These are phyloP conservation scores for Patellaria atrata DNA, from an alignment of 495 filamentous ascomycete species.

Conservation along the genomic window DNA sequence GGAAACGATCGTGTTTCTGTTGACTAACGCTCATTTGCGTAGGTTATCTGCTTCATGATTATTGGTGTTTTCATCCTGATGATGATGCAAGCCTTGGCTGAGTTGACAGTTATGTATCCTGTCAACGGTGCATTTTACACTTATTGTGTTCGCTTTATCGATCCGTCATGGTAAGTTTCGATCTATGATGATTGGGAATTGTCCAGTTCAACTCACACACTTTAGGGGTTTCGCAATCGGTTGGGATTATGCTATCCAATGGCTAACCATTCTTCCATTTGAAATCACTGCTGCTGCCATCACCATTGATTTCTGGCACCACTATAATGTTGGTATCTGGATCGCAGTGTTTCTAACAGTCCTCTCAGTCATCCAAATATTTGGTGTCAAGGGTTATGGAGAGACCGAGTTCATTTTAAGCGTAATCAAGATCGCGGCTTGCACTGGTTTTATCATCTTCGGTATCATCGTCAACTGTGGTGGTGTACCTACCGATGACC, in stretches of 20 bases:
- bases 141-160: slow-evolving; percentile 41
- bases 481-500: slow-evolving; percentile 24
- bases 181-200: background rate
- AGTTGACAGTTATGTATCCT: slow-evolving; percentile 56
- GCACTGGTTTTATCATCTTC: slow-evolving; percentile 32
- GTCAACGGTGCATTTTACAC: slow-evolving; percentile 47
- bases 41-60: slow-evolving; percentile 36
- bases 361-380: slow-evolving; percentile 31
- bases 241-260: slow-evolving; percentile 36
- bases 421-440: slow-evolving; percentile 37
- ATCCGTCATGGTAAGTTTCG: slow-evolving; percentile 33
- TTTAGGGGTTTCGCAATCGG: slow-evolving; percentile 36
- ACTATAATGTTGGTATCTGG: slow-evolving; percentile 32
- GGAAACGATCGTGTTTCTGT: too few species aligned
- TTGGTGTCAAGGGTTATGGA: slow-evolving; percentile 38
- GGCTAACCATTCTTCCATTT: slow-evolving; percentile 33
- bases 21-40: slow-evolving; percentile 12
- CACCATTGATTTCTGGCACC: slow-evolving; percentile 45
- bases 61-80: slow-evolving; percentile 38
- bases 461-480: slow-evolving; percentile 23
- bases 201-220: background rate
- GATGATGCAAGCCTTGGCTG: slow-evolving; percentile 48
- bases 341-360: slow-evolving; percentile 33
- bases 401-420: slow-evolving; percentile 39
- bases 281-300: slow-evolving; percentile 40